Base-by-base conservation (phyloP, 2,329 filamentous ascomycete genomes). In the Aspergillus thermomutatus region DNA sequence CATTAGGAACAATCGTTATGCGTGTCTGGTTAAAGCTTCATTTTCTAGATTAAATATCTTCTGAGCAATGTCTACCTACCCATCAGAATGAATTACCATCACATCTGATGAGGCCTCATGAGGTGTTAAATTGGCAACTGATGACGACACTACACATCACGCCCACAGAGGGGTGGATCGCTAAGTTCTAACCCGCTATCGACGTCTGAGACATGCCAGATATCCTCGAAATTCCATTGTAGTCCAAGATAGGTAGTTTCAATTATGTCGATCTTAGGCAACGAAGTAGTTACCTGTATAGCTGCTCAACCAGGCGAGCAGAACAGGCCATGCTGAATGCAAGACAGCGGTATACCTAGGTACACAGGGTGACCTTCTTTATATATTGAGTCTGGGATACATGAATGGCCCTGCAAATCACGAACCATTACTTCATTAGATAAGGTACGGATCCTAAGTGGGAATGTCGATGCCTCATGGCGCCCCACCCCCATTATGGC, bases 401-500 rank as follows among this genome's bases (percentile, higher is more conserved):
- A 10, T 28, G 27, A 10, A 28, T 28, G 27, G 27, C 27, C 27
- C 9, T 34, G 31, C 31, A 34, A 34, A 34, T 34, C 31, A 34
- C 17, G 17, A 6, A 17, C 4, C 14, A n/a, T n/a, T n/a, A n/a
- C n/a, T n/a, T n/a, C n/a, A n/a, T n/a, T n/a, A n/a, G n/a, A n/a
- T n/a, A 34, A 17, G 31, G 31, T 37, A 34, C 31, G 31, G 31
- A 34, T 34, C 14, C 14, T 34, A 14, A 37, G 31, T 17, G 31
- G 14, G 31, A 37, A 37, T 37, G 31, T n/a, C 14, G 14, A 17
- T 37, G 7, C 31, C 31, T 37, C 54, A 60, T 56, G 55, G 55
- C 55, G 55, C 55, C 62, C 60, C 60, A 58, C 61, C n/a, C 37
- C 47, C 27, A 23, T 53, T 47, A 17, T 64, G 49, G 19, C 11